Evolutionary conservation across 345 rosid genomes (phyloP), one percentile per base, ranked within the genome.

Genomic region (Brassica cretica): DNA sequence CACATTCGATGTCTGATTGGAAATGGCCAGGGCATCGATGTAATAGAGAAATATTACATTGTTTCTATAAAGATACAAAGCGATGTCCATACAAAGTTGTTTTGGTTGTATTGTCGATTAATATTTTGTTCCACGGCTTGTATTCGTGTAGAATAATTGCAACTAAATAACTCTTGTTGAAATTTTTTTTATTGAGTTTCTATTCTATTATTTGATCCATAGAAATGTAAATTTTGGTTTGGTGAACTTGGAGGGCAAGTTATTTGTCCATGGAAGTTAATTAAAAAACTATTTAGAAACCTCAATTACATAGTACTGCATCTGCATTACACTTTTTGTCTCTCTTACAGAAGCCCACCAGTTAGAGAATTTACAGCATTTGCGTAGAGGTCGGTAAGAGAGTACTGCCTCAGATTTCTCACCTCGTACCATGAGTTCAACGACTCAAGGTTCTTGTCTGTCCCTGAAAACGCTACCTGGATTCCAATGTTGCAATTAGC

Each of bases 391-490:
- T 81, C 85, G 56, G 75, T 84, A 49, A 95, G 89, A 0, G 98
- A 95, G 81, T 84, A 76, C 65, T 79, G 89, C 73, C 91, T 75
- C 59, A 95, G 90, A 8, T 90, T 89, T 58, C 75, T 84, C 2
- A 95, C 89, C 82, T 95, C 98, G 11, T 92, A 95, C 99, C 98
- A 95, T 3, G 96, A 85, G 82, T 92, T 91, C 30, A 95, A 82
- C 2, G 87, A 83, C 70, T 86, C 88, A 0, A 89, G 80, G 84
- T 87, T 89, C 87, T 76, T 85, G 83, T 91, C 99, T 3, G 97
- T 95, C 14, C 99, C 98, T 0, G 98, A 89, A 82, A 91, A 95
- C 4, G 94, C 80, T 19, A 91, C 70, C 60, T 95, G 99, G 65
- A 93, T 91, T 37, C 89, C 81, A 0, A 88, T 12, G 37, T 73